Evolutionary conservation across 2,329 filamentous ascomycete species (phyloP), one percentile per base, ranked within the genome.

Genomic region (Colletotrichum truncatum): DNA sequence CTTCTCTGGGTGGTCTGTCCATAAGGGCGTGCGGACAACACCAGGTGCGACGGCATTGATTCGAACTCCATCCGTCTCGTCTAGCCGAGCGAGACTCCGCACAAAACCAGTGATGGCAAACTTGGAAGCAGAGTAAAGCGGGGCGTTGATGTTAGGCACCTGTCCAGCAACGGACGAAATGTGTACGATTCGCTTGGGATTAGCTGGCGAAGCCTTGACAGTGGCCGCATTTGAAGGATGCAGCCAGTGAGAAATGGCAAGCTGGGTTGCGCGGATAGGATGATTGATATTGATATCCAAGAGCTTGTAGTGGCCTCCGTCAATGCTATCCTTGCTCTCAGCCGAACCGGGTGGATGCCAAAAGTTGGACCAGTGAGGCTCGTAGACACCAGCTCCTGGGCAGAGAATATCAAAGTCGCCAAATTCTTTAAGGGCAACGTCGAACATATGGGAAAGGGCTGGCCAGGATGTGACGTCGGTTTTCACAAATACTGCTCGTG

Each of bases 381-480:
- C 82, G 52, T 80, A 84, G 4, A 84, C 73, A 26, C 82, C 82
- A 0, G 82, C 82, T 0, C 81, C 81, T 0, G 82, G 80, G 36
- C 80, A 82, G 4, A 84, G 71, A 23, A 84, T 76, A 48, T 81
- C 79, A 63, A 80, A 74, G 2, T 68, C 70, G 0, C 77, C 77
- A 52, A 83, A 83, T 25, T 78, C 73, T 1, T 64, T 21, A 1
- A 76, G 39, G 0, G 80, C 70, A 4, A 68, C 67, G 4, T 74
- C 68, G 55, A 83, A 81, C 68, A 80, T 75, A 14, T 64, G 64
- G 1, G 72, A 51, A 0, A 84, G 68, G 4, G 77, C 75, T 1
- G 72, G 65, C 82, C 81, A 84, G 0, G 75, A 76, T 0, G 79
- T 77, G 0, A 84, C 82, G 58, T 84, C 80, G 2, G 81, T 83